phyloP scores from a whole-genome alignment of 805 yeast genomes.

The Priceomyces haplophilus region DNA sequence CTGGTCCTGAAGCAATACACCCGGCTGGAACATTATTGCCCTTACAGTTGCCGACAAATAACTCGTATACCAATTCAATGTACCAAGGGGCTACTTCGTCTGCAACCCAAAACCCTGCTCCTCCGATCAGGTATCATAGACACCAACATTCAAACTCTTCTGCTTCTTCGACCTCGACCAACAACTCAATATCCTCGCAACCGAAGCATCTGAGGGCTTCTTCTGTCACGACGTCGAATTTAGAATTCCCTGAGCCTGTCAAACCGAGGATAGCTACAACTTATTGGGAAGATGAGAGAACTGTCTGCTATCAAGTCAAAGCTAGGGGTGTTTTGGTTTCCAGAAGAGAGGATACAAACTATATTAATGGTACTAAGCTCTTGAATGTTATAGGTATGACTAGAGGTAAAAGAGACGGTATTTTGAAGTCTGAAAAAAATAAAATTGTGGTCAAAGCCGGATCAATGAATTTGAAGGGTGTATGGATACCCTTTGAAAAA shows the following conservation, averaged over 20 bases:
- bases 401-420: slow-evolving; percentile 40
- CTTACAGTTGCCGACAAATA: slow-evolving; percentile 5
- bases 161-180: slow-evolving; percentile 6
- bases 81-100: neutral
- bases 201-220: slow-evolving; percentile 15
- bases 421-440: slow-evolving; percentile 32
- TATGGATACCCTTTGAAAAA: slow-evolving; percentile 40
- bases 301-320: slow-evolving; percentile 37
- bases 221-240: slow-evolving; percentile 8
- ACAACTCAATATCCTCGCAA: neutral
- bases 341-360: slow-evolving; percentile 33
- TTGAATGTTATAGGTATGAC: slow-evolving; percentile 39
- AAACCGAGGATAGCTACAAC: slow-evolving; percentile 37
- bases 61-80: slow-evolving; percentile 2
- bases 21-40: neutral
- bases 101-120: neutral
- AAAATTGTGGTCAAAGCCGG: slow-evolving; percentile 34
- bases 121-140: neutral
- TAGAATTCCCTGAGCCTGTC: slow-evolving; percentile 16
- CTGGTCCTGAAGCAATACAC: neutral
- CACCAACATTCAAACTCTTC: slow-evolving; percentile 7
- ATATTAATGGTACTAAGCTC: slow-evolving; percentile 37
- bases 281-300: slow-evolving; percentile 36
- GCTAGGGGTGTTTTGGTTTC: slow-evolving; percentile 32
- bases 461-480: slow-evolving; percentile 40